These are phyloP conservation scores for Fagus crenata DNA, from an alignment of 306 rosid genomes.

Conservation along the genomic window DNA sequence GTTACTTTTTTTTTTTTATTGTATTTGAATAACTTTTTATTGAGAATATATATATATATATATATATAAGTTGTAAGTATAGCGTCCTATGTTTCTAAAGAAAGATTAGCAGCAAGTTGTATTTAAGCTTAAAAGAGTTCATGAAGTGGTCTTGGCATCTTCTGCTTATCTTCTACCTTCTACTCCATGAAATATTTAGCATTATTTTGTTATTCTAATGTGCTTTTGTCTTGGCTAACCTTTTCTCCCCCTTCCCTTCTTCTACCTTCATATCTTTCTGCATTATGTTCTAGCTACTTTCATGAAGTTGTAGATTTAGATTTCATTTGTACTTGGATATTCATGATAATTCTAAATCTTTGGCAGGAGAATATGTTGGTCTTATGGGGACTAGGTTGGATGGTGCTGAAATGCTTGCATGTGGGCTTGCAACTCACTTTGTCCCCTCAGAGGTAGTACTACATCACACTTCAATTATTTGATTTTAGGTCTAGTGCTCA, in stretches of 20 bases:
- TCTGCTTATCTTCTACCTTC: too few relatives aligned
- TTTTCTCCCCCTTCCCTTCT: background rate
- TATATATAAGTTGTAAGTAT: too few relatives aligned
- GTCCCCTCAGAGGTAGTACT: constrained; percentile 65
- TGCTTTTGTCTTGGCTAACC: background rate
- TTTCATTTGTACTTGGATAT: background rate
- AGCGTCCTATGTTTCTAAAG: too few relatives aligned
- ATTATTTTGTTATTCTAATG: background rate
- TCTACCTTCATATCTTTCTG: background rate
- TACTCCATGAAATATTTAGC: too few relatives aligned
- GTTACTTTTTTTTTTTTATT: too few relatives aligned
- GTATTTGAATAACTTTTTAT: too few relatives aligned
- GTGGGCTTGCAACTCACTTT: constrained; percentile 97
- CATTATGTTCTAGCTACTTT: background rate
- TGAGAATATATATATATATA: too few relatives aligned
- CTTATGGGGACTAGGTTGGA: constrained; percentile 88
- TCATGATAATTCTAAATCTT: constrained; percentile 28
- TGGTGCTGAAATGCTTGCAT: constrained; percentile 94
- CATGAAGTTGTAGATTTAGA: background rate
- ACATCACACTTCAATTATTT: constrained; percentile 9
- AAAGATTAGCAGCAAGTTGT: too few relatives aligned
- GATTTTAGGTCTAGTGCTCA: background rate
- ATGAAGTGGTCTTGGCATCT: too few relatives aligned
- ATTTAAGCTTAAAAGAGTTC: too few relatives aligned
- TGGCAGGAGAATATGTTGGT: constrained; percentile 94